Conservation (phyloP, 495 filamentous ascomycete species). For the Penicillium taxi region DNA sequence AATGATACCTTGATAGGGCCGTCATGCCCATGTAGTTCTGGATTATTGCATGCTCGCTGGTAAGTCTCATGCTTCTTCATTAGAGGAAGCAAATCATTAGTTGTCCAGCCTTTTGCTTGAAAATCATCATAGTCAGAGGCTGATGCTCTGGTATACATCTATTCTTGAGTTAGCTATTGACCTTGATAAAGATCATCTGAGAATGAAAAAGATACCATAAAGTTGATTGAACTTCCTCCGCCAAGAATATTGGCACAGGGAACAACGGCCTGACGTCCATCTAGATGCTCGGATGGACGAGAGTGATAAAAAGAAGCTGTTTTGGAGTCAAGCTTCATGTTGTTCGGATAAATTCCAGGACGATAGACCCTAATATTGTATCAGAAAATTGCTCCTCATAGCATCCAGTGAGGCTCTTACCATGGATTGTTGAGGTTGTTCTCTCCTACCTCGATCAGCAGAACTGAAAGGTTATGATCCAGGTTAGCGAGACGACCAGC, state of each 20-base stretch:
- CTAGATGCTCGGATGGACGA: constrained; percentile 62
- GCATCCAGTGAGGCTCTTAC: constrained; percentile 27
- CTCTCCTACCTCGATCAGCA: constrained; percentile 73
- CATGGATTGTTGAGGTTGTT: constrained; percentile 77
- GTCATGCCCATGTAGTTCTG: constrained; percentile 68
- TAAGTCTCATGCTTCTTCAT: constrained; percentile 86
- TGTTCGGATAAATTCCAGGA: constrained; percentile 68
- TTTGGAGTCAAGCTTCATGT: constrained; percentile 80
- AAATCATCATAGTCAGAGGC: constrained; percentile 82
- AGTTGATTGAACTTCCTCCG: constrained; percentile 75
- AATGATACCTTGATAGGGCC: constrained; percentile 84
- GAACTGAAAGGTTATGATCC: constrained; percentile 71
- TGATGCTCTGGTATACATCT: constrained; percentile 83
- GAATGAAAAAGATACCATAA: constrained; percentile 48
- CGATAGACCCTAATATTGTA: constrained; percentile 50
- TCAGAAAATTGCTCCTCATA: background rate
- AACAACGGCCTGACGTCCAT: constrained; percentile 64
- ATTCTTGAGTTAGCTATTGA: too few species aligned
- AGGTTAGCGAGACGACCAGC: constrained; percentile 72
- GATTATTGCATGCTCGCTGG: constrained; percentile 66
- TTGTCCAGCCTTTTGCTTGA: constrained; percentile 71
- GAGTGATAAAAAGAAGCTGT: constrained; percentile 82
- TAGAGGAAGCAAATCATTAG: constrained; percentile 67
- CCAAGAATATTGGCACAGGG: constrained; percentile 73
- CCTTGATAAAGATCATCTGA: too few species aligned